phyloP scores from a whole-genome alignment of 2,329 filamentous ascomycete genomes.

The Fusarium sambucinum region DNA sequence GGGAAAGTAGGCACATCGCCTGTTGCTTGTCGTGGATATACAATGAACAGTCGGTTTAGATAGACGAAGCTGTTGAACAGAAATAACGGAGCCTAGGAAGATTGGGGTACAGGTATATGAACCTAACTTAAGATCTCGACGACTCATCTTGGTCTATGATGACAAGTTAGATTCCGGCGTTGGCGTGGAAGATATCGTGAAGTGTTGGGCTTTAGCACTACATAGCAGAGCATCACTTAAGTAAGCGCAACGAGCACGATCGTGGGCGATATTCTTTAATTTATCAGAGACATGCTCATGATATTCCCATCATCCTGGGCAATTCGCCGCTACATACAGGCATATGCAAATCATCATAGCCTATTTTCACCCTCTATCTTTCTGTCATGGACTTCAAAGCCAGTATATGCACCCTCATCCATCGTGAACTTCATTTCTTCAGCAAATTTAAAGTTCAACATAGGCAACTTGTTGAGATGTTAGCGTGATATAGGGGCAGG shows the following conservation, averaged over 20 bases:
- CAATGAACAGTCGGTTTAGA: not conserved
- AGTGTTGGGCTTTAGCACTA: not conserved
- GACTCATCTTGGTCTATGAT: not conserved
- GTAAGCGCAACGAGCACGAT: not conserved
- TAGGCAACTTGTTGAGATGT: not conserved
- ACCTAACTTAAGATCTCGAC: not conserved
- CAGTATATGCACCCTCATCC: not conserved
- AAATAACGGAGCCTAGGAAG: not conserved
- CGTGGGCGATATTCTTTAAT: constrained; percentile 14
- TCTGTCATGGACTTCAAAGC: constrained; percentile 20
- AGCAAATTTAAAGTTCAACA: not conserved
- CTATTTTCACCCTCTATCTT: constrained; percentile 17
- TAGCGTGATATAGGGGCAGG: not conserved
- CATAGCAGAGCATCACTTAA: not conserved
- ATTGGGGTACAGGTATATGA: too few species aligned
- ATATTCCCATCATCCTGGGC: constrained; percentile 33
- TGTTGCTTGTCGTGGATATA: not conserved
- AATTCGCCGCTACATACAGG: constrained; percentile 19
- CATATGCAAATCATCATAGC: constrained; percentile 28
- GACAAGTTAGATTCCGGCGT: not conserved
- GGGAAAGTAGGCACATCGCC: not conserved
- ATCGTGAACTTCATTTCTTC: not conserved
- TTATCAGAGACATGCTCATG: constrained; percentile 33
- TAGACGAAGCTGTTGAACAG: not conserved
- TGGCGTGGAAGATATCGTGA: not conserved